phyloP scores from a whole-genome alignment of 2,329 filamentous ascomycete genomes.

The Drechslera avenae region DNA sequence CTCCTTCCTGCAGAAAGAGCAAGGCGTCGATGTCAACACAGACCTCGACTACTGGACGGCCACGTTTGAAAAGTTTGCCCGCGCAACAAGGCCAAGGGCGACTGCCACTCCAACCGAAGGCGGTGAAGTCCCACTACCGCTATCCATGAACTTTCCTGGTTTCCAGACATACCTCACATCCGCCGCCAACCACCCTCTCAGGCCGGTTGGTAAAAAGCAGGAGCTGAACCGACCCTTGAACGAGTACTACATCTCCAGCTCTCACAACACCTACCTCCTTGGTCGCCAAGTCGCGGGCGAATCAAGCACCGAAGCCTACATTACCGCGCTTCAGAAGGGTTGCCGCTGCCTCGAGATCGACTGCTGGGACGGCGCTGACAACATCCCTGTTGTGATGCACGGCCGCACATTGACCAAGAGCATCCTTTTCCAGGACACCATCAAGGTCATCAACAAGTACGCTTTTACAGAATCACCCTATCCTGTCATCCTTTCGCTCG shows the following conservation, averaged over 20 bases:
- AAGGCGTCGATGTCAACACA: slow-evolving; percentile 75
- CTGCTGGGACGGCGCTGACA: slow-evolving; percentile 93
- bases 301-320: slow-evolving; percentile 95
- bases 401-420: slow-evolving; percentile 87
- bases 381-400: slow-evolving; percentile 87
- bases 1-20: slow-evolving; percentile 72
- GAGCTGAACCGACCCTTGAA: slow-evolving; percentile 83
- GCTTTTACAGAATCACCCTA: slow-evolving; percentile 87
- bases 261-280: slow-evolving; percentile 95
- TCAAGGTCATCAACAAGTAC: slow-evolving; percentile 92
- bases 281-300: slow-evolving; percentile 88
- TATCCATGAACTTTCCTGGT: slow-evolving; percentile 75
- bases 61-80: slow-evolving; percentile 71
- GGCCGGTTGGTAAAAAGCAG: slow-evolving; percentile 64
- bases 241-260: slow-evolving; percentile 98
- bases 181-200: slow-evolving; percentile 67
- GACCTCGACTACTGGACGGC: slow-evolving; percentile 71
- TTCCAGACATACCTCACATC: slow-evolving; percentile 65
- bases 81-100: slow-evolving; percentile 45
- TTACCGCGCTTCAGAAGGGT: slow-evolving; percentile 81
- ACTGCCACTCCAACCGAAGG: slow-evolving; percentile 45
- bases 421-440: slow-evolving; percentile 88
- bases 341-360: slow-evolving; percentile 97
- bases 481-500: slow-evolving; percentile 90
- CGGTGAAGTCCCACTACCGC: slow-evolving; percentile 49